Conservation (phyloP, 805 yeast genomes). For the Spathaspora passalidarum region DNA sequence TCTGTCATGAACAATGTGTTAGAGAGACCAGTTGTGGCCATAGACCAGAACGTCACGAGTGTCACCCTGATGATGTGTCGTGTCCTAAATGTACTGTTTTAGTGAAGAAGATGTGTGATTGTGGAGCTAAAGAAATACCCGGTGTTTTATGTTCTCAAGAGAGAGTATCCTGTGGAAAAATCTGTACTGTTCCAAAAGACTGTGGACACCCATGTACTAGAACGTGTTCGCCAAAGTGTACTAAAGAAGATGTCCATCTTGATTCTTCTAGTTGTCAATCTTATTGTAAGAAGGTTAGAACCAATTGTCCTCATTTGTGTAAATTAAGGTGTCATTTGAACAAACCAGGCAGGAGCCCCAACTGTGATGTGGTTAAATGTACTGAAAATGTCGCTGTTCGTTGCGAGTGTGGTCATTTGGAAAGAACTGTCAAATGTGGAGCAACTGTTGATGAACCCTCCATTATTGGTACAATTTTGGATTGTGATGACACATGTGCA, state of each 20-base stretch:
- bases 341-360: constrained; percentile 27
- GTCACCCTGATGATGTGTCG: constrained; percentile 61
- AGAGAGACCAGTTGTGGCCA: constrained; percentile 69
- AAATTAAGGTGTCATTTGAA: constrained; percentile 58
- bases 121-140: constrained; percentile 54
- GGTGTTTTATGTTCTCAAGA: constrained; percentile 70
- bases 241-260: constrained; percentile 53
- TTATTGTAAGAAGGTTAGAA: constrained; percentile 51
- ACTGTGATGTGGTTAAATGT: constrained; percentile 56
- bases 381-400: constrained; percentile 43
- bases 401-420: constrained; percentile 66
- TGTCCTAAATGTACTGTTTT: constrained; percentile 77
- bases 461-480: constrained; percentile 36
- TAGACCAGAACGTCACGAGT: constrained; percentile 60
- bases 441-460: constrained; percentile 37
- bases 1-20: constrained; percentile 64
- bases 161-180: constrained; percentile 58
- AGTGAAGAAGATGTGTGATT: constrained; percentile 56
- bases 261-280: constrained; percentile 48
- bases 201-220: constrained; percentile 50
- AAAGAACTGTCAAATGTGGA: constrained; percentile 53
- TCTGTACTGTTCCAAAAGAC: constrained; percentile 28
- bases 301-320: constrained; percentile 69
- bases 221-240: constrained; percentile 63
- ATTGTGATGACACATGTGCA: constrained; percentile 73